Percentiles rank a stretch among this genome's conserved stretches.
Conservation (phyloP, 331 rosid species). For the Malus hybrid region DNA sequence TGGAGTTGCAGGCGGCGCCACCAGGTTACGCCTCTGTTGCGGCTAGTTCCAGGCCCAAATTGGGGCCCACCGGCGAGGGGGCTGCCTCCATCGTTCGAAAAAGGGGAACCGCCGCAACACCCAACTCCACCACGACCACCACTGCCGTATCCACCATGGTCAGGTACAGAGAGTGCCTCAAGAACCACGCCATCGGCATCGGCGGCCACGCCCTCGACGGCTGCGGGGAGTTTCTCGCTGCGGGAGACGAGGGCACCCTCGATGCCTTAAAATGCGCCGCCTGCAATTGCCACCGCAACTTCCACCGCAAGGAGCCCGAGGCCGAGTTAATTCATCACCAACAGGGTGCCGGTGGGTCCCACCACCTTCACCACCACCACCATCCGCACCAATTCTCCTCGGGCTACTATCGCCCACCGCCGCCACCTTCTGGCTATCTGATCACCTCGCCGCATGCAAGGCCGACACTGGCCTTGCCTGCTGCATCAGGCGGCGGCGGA, state of each 20-base stretch:
- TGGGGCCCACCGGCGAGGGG: neutral
- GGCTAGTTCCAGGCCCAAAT: constrained; percentile 21
- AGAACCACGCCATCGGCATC: constrained; percentile 71
- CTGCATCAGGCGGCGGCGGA: constrained; percentile 21
- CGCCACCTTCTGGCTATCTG: constrained; percentile 47
- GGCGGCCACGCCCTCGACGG: constrained; percentile 87
- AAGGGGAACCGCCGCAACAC: neutral
- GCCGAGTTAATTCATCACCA: constrained; percentile 2
- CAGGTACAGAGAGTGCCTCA: constrained; percentile 77
- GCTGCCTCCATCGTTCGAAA: constrained; percentile 8
- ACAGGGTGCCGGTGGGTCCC: neutral
- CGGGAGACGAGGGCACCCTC: constrained; percentile 71
- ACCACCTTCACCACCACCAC: constrained; percentile 3
- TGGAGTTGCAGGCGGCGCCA: constrained; percentile 35
- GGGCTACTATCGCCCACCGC: constrained; percentile 36
- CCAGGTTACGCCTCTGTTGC: constrained; percentile 4
- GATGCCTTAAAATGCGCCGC: constrained; percentile 91
- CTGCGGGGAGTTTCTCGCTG: constrained; percentile 78
- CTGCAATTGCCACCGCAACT: constrained; percentile 89
- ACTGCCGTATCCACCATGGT: neutral
- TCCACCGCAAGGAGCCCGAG: constrained; percentile 63
- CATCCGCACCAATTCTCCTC: constrained; percentile 37
- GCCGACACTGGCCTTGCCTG: constrained; percentile 50
- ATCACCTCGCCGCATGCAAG: constrained; percentile 25
- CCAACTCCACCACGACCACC: neutral